Evolutionary conservation across 2,329 filamentous ascomycete species (phyloP).

Genomic region (Keithomyces neogunnii): DNA sequence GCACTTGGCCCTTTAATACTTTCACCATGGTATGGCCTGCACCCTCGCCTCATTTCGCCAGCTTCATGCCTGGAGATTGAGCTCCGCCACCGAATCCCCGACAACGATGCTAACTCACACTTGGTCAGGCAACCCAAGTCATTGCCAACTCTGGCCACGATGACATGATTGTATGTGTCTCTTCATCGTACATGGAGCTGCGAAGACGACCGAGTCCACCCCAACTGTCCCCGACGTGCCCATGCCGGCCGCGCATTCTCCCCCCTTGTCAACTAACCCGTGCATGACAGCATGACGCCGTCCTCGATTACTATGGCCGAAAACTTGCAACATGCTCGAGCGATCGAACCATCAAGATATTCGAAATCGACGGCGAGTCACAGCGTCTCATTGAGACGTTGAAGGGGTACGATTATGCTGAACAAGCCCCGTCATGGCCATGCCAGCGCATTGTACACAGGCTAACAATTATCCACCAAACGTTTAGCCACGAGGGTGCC

Average conservation of each 20-base stretch:
- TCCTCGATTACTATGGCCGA: conserved; percentile 96
- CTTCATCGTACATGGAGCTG: background rate
- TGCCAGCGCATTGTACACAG: background rate
- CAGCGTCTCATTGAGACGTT: conserved; percentile 87
- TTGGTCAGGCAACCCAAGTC: conserved; percentile 31
- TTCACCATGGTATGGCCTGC: conserved; percentile 4
- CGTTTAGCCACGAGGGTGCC: conserved; percentile 77
- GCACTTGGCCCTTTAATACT: background rate
- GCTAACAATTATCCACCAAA: conserved; percentile 8
- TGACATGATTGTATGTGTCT: conserved; percentile 92
- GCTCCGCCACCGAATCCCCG: background rate
- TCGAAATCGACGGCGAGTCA: conserved; percentile 89
- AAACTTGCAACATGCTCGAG: conserved; percentile 95
- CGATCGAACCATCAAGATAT: conserved; percentile 98
- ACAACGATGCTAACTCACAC: conserved; percentile 14
- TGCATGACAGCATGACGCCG: conserved; percentile 74
- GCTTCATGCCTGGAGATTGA: background rate
- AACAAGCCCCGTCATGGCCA: too few relatives aligned
- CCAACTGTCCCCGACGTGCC: background rate
- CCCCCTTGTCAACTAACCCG: conserved; percentile 5
- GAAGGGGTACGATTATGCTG: conserved; percentile 58
- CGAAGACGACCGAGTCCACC: background rate
- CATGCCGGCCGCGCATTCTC: background rate
- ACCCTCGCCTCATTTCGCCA: background rate
- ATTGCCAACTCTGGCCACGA: conserved; percentile 59